Base-by-base conservation (phyloP, 192 early-diverging fungal genomes). In the Coemansia aciculifera region DNA sequence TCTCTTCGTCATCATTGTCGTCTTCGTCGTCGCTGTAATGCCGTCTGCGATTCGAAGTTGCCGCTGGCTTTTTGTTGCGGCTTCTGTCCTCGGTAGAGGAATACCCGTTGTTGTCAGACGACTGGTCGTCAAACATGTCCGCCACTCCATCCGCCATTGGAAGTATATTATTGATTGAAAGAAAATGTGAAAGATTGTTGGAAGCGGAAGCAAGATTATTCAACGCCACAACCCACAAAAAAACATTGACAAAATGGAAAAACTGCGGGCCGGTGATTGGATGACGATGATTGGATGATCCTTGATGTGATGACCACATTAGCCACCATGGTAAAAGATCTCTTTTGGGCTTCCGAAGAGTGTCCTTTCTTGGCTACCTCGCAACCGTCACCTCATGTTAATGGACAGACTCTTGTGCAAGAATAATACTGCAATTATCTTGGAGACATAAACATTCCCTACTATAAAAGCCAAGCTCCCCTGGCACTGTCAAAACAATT, bases 71-170 rank as follows among this genome's bases (percentile, higher is more conserved):
- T 61, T 63, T 57, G 44, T 61, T 39, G 46, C 66, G 29, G 21
- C 54, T 12, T 71, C 61, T 27, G 63, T 65, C 11, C 34, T 57
- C 29, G 1, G 3, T 15, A 15, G 54, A 57, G 17, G 75, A 78
- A 64, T 78, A 83, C 46, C 37, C 63, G 37, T 89, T 85, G 24
- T 87, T 84, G n/a, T 88, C 90, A 32, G 87, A 89, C 39, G 89
- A 86, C 6, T 89, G 85, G 37, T 90, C 91, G 42, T 90, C 90
- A 69, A 90, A 89, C 57, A 91, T 83, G 65, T 88, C 87, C 27
- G 87, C 89, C 63, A 87, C 89, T 72, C 82, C 81, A 69, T 90
- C 87, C 17, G 88, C 78, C 77, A 85, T 80, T 5, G 31, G 44
- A 44, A 48, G 21, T 23, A 48, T 21, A 48, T 15, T 42, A 42